Evolutionary conservation across 2,329 filamentous ascomycete genomes (phyloP).

Genomic region (Zarea fungicola): DNA sequence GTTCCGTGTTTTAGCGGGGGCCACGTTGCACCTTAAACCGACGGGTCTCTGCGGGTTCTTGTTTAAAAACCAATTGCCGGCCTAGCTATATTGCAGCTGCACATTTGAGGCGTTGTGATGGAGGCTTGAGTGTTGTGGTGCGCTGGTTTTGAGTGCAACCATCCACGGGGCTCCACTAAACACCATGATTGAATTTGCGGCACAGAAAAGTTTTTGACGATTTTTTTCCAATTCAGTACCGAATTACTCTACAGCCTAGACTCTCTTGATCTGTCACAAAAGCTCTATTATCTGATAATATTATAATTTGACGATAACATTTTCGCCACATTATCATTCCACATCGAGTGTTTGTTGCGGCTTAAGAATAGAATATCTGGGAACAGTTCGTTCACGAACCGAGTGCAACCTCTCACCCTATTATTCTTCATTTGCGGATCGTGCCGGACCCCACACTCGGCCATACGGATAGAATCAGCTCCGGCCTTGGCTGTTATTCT

Average conservation of each 20-base stretch:
- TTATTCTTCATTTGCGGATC: background rate
- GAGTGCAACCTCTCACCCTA: background rate
- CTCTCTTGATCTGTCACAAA: no score
- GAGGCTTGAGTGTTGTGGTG: background rate
- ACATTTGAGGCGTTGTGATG: background rate
- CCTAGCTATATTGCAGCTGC: background rate
- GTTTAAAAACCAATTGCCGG: no score
- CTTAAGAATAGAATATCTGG: no score
- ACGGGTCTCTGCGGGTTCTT: background rate
- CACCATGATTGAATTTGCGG: background rate
- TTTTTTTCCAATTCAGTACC: no score
- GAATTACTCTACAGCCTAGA: slow-evolving; percentile 1
- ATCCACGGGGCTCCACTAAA: slow-evolving; percentile 10
- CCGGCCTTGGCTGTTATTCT: background rate
- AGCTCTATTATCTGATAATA: background rate
- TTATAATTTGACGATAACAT: background rate
- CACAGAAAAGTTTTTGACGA: background rate
- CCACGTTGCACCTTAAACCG: background rate
- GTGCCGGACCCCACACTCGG: background rate
- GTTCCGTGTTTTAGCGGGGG: background rate
- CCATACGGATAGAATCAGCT: background rate
- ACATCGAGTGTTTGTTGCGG: no score
- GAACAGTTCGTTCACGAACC: background rate
- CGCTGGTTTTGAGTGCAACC: background rate
- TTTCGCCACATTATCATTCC: background rate